Evolutionary conservation across 192 early-diverging fungal genomes (phyloP).

Genomic region (Obelidium mucronatum): DNA sequence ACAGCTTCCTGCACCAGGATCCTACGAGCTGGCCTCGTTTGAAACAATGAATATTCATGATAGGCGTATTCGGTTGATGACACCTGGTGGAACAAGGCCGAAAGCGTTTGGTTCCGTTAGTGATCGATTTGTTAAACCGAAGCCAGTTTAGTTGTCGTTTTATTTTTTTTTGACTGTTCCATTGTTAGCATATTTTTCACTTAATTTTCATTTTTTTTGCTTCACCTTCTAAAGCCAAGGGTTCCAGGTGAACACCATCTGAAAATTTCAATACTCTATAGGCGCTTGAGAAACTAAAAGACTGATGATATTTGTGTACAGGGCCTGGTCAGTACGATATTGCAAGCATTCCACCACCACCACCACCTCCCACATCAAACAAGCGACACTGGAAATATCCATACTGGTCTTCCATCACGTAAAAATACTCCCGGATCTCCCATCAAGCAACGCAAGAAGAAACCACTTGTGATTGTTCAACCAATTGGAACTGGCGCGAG

Average conservation of each 20-base stretch:
- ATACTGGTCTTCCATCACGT: conserved; percentile 28
- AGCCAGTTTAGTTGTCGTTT: conserved; percentile 11
- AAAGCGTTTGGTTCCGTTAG: conserved; percentile 51
- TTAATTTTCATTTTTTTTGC: not conserved
- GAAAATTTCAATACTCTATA: not conserved
- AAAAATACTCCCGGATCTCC: conserved; percentile 20
- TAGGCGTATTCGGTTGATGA: conserved; percentile 30
- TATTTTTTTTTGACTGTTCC: not conserved
- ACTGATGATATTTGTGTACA: no score
- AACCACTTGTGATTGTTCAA: conserved; percentile 15
- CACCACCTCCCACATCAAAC: conserved; percentile 21
- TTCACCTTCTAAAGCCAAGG: conserved; percentile 29
- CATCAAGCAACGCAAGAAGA: not conserved
- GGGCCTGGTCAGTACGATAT: conserved; percentile 35
- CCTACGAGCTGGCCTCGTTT: conserved; percentile 51
- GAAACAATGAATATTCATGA: conserved; percentile 1
- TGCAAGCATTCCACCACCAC: conserved; percentile 23
- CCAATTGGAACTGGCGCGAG: conserved; percentile 12
- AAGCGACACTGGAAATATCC: conserved; percentile 1
- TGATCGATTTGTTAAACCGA: conserved; percentile 43
- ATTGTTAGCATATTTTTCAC: not conserved
- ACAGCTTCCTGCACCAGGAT: conserved; percentile 48
- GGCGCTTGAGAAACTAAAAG: not conserved
- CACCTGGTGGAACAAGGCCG: conserved; percentile 29
- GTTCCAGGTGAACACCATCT: conserved; percentile 40